Conservation (phyloP, 2,329 filamentous ascomycete species). For the Ceratocystis cacaofunesta region DNA sequence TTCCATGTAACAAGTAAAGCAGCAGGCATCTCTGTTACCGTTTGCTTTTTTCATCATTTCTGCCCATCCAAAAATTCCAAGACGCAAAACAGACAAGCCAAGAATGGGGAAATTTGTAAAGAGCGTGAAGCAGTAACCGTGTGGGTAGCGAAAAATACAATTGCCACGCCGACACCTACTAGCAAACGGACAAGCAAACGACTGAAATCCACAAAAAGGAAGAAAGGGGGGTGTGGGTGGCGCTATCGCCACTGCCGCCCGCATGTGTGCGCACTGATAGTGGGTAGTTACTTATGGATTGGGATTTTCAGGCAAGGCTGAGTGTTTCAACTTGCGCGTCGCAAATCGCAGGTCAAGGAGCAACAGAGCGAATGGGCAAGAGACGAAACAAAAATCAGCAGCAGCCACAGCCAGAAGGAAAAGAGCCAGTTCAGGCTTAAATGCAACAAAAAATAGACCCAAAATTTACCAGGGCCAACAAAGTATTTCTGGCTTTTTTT, state of each 20-base stretch:
- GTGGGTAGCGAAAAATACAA: too few relatives aligned
- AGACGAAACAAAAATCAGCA: neutral
- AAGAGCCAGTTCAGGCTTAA: neutral
- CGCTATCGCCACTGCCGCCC: neutral
- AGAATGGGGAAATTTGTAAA: neutral
- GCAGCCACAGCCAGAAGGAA: neutral
- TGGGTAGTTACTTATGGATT: neutral
- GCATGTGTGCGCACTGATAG: neutral
- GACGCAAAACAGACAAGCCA: neutral
- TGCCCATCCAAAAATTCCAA: neutral
- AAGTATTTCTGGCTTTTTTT: neutral
- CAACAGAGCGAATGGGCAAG: neutral
- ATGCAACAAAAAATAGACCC: neutral
- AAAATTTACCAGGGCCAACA: neutral
- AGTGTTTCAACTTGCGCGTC: conserved; percentile 10
- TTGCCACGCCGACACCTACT: neutral
- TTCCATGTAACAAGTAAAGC: neutral
- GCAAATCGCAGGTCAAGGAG: conserved; percentile 1
- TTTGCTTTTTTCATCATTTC: neutral
- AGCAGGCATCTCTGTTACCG: neutral
- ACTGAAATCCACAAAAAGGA: neutral
- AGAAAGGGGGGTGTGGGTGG: neutral
- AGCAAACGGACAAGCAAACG: neutral
- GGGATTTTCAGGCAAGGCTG: conserved; percentile 9
- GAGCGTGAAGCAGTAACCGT: neutral